Evolutionary conservation across 1,284 basidiomycete species (phyloP), one percentile per base, ranked within the genome.

Genomic region (Phellopilus nigrolimitatus): DNA sequence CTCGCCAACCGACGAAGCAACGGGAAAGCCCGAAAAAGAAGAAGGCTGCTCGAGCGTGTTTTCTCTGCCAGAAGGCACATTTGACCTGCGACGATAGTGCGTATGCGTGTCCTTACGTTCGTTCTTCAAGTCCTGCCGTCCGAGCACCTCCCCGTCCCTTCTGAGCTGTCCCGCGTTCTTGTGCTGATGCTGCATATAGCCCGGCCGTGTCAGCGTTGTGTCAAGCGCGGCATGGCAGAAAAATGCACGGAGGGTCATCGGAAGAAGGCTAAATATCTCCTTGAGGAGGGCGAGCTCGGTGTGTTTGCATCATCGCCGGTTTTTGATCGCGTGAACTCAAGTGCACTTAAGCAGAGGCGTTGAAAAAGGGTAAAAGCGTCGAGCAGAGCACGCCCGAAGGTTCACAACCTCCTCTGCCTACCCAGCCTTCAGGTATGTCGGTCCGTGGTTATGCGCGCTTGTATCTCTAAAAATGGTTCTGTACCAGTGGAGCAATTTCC

Each of bases 181-280:
- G 58, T 57, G 46, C 59, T 39, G 39, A 55, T 46, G 25, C 40
- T 47, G 46, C 37, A 41, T 57, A 57, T 64, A 97, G 93, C 90
- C 53, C 87, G 95, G 51, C 95, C 95, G 22, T 99, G 95, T 71
- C 87, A 90, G 60, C 82, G 95, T 42, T 99, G 95, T 65, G 78
- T 93, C 48, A 97, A 95, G 70, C 94, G 95, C 58, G 93, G 93
- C 13, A 85, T 95, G 61, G 87, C 84, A 4, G 81, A 84, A 53
- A 87, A 84, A 55, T 99, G 95, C 65, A 86, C 87, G 33, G 95
- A 99, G 64, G 95, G 95, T 0, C 88, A 91, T 58, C 80, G 95
- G 59, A 99, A 99, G 73, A 97, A 97, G 71, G 95, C 95, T 21
- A 99, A 99, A 66, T 99, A 98, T 68, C 79, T 97, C 13, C 73